These are phyloP conservation scores for Candolleomyces aberdarensis DNA, from an alignment of 768 basidiomycete genomes.

Conservation along the genomic window DNA sequence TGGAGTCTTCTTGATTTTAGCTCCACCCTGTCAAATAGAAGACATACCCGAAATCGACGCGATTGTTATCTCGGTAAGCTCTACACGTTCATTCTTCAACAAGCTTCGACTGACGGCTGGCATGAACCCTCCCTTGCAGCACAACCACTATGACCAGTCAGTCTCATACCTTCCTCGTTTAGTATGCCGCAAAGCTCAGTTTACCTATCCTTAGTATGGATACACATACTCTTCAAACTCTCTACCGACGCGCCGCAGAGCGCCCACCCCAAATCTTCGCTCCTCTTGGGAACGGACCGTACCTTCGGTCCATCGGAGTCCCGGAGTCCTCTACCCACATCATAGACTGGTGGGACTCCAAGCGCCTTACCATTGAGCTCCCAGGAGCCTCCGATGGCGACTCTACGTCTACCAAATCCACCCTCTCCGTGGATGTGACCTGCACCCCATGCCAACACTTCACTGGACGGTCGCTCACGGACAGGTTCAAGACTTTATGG, in stretches of 20 bases:
- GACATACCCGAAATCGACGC: slow-evolving; percentile 61
- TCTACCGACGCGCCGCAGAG: slow-evolving; percentile 25
- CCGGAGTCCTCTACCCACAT: slow-evolving; percentile 40
- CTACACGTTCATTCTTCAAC: neutral
- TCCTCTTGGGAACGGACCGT: slow-evolving; percentile 49
- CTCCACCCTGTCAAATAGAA: slow-evolving; percentile 46
- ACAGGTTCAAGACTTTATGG: slow-evolving; percentile 62
- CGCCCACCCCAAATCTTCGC: slow-evolving; percentile 52
- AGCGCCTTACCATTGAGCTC: slow-evolving; percentile 31
- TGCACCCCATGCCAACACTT: slow-evolving; percentile 68
- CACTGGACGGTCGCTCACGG: slow-evolving; percentile 45
- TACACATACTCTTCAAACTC: slow-evolving; percentile 35
- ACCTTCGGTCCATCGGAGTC: slow-evolving; percentile 39
- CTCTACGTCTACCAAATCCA: neutral
- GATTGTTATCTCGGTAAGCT: slow-evolving; percentile 56
- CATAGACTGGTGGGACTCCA: slow-evolving; percentile 65
- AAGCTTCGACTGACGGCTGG: too few species aligned
- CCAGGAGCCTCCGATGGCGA: slow-evolving; percentile 10
- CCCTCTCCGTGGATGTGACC: slow-evolving; percentile 41
- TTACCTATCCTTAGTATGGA: slow-evolving; percentile 34
- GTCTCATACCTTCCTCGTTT: slow-evolving; percentile 7
- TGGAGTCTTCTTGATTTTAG: slow-evolving; percentile 16
- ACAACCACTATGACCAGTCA: slow-evolving; percentile 54
- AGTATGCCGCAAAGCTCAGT: too few species aligned
- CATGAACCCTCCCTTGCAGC: slow-evolving; percentile 22